phyloP scores from a whole-genome alignment of 257 asterid species.

The Jasminum sambac region DNA sequence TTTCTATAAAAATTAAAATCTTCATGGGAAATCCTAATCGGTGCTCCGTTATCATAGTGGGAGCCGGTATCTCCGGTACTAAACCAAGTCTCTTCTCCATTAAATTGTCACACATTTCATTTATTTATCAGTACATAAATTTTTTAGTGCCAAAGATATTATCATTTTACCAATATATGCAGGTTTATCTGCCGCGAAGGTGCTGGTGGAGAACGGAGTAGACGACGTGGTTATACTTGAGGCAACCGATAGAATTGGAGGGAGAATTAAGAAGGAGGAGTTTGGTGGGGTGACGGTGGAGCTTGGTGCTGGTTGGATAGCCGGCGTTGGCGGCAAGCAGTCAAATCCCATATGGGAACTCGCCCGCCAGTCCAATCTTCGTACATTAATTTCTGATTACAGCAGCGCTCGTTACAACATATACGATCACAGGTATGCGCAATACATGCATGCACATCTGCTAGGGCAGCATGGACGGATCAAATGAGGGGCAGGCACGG shows the following conservation, averaged over 20 bases:
- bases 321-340: conserved; percentile 89
- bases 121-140: background rate
- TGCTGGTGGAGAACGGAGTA: conserved; percentile 74
- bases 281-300: conserved; percentile 88
- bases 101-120: background rate
- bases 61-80: conserved; percentile 94
- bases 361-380: conserved; percentile 62
- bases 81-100: background rate
- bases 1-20: background rate
- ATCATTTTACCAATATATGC: background rate
- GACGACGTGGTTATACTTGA: conserved; percentile 73
- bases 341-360: conserved; percentile 90
- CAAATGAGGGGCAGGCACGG: too few relatives aligned
- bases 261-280: conserved; percentile 74
- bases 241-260: conserved; percentile 84
- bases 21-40: conserved; percentile 55
- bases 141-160: background rate
- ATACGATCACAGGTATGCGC: conserved; percentile 55
- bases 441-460: background rate
- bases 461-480: too few relatives aligned
- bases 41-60: conserved; percentile 67
- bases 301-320: conserved; percentile 97
- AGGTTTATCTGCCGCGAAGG: conserved; percentile 87
- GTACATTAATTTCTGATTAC: conserved; percentile 84
- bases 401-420: conserved; percentile 87